Conservation (phyloP, 192 early-diverging fungal species). For the Gigaspora rosea region DNA sequence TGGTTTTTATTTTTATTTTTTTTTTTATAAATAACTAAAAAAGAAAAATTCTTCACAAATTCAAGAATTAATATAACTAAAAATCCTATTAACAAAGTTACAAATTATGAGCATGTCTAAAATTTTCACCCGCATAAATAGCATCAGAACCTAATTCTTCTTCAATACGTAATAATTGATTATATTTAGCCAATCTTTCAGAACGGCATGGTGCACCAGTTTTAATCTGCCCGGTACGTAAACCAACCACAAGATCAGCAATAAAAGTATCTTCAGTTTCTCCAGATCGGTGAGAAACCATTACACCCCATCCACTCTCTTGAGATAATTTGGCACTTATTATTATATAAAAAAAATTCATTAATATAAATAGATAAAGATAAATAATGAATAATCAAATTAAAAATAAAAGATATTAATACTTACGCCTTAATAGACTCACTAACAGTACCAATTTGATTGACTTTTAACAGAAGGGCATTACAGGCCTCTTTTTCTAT, state of each 20-base stretch:
- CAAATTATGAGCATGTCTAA: slow-evolving; percentile 72
- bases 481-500: slow-evolving; percentile 95
- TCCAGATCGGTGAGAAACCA: slow-evolving; percentile 99
- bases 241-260: slow-evolving; percentile 95
- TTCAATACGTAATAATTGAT: slow-evolving; percentile 98
- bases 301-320: slow-evolving; percentile 95
- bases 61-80: not conserved
- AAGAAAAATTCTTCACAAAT: too few relatives aligned
- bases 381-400: not conserved
- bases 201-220: slow-evolving; percentile 98
- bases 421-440: slow-evolving; percentile 76
- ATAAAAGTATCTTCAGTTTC: slow-evolving; percentile 97
- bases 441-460: slow-evolving; percentile 97
- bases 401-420: not conserved
- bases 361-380: not conserved
- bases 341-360: slow-evolving; percentile 14
- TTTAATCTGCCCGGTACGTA: slow-evolving; percentile 97
- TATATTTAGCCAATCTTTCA: slow-evolving; percentile 98
- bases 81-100: slow-evolving; percentile 37
- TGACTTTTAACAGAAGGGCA: slow-evolving; percentile 95
- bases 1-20: too few relatives aligned
- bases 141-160: slow-evolving; percentile 92
- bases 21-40: too few relatives aligned
- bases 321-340: slow-evolving; percentile 64
- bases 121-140: slow-evolving; percentile 91